A percentile compares a stretch with the other conserved stretches of the same genome.
Conservation (phyloP, 75 land plant species). For the Ceratopteris richardii region DNA sequence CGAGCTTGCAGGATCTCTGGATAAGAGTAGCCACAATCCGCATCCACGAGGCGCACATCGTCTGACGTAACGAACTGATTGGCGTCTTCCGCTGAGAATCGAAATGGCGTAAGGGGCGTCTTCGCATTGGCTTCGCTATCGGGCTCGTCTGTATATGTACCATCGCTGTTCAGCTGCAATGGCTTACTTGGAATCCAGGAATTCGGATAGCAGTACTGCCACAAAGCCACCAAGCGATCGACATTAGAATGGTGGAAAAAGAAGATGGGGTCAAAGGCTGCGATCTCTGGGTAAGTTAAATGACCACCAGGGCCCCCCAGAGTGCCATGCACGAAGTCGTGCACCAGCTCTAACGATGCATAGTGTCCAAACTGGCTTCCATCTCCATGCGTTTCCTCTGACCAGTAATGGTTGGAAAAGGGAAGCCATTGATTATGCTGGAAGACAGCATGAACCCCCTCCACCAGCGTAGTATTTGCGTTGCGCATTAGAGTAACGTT, state of each 20-base stretch:
- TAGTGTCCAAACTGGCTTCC: constrained; percentile 3
- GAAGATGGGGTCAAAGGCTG: constrained; percentile 21
- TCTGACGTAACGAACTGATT: not conserved
- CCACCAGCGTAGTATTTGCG: not conserved
- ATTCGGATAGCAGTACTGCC: constrained; percentile 7
- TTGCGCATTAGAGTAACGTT: not conserved
- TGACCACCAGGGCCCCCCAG: constrained; percentile 5
- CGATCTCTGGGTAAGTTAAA: constrained; percentile 4
- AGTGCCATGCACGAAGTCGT: constrained; percentile 7
- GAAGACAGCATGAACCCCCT: not conserved
- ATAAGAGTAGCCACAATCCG: constrained; percentile 2
- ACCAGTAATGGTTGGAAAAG: constrained; percentile 4
- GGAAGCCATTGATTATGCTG: constrained; percentile 1
- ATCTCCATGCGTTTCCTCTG: not conserved
- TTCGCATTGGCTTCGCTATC: not conserved
- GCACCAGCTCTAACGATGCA: constrained; percentile 7
- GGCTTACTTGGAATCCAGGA: not conserved
- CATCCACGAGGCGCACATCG: constrained; percentile 3
- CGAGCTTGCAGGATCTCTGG: constrained; percentile 4
- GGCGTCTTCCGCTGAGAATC: no score
- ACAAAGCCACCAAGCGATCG: constrained; percentile 5
- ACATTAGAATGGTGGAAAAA: constrained; percentile 16
- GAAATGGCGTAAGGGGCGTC: not conserved
- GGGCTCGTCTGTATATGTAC: no score
- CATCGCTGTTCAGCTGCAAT: constrained; percentile 2